Percentiles rank a stretch among this genome's conserved stretches.
Conservation (phyloP, 306 rosid species). For the Cicer bijugum region DNA sequence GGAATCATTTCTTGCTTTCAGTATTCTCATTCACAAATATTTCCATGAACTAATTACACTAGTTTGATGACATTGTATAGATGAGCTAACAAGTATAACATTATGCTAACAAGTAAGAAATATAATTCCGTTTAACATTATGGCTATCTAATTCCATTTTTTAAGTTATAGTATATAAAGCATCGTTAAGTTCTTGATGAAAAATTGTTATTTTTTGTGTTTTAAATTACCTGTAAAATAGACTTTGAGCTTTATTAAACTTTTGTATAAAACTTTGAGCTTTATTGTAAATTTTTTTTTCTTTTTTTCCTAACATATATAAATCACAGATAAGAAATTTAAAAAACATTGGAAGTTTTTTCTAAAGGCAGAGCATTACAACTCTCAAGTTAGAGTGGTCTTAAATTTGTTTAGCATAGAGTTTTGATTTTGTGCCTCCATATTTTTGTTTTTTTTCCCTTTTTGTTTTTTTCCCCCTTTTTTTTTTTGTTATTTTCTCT, state of each 20-base stretch:
- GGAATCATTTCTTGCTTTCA: conserved; percentile 31
- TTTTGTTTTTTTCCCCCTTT: too few species aligned
- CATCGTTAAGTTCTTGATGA: conserved; percentile 1
- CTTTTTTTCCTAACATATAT: too few species aligned
- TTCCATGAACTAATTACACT: conserved; percentile 18
- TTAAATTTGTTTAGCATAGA: too few species aligned
- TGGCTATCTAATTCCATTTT: conserved; percentile 7
- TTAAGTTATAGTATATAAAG: background rate
- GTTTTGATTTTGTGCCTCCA: too few species aligned
- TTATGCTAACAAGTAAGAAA: background rate
- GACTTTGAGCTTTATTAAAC: background rate
- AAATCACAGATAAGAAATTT: too few species aligned
- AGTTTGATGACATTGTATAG: conserved; percentile 20
- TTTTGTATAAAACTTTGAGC: too few species aligned
- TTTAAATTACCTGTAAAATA: background rate
- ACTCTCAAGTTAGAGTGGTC: too few species aligned
- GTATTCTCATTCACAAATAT: conserved; percentile 20
- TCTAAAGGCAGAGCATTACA: too few species aligned
- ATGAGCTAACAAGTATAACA: background rate
- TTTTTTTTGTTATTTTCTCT: too few species aligned
- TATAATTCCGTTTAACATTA: background rate
- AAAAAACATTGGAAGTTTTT: too few species aligned
- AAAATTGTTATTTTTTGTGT: conserved; percentile 5
- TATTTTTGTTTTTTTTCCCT: too few species aligned
- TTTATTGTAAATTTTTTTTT: too few species aligned